Conservation (phyloP, 164 flowering plant species). For the Magnolia changhungtana region DNA sequence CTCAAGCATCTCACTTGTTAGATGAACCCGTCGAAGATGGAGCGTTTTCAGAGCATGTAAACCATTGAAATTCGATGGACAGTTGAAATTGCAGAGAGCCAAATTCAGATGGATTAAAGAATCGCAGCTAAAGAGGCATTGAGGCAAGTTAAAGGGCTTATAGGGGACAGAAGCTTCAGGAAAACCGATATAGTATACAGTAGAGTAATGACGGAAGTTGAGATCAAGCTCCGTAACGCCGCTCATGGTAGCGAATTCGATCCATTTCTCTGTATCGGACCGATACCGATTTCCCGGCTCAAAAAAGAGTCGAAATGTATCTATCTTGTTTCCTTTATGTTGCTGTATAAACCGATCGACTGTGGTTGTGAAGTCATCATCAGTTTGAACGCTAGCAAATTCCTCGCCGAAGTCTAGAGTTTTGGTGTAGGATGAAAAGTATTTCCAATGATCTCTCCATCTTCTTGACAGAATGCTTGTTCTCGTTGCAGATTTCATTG, state of each 20-base stretch:
- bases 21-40: too few relatives aligned
- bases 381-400: background rate
- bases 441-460: slow-evolving; percentile 1
- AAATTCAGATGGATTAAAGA: background rate
- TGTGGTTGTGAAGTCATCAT: too few relatives aligned
- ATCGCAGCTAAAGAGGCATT: background rate
- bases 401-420: background rate
- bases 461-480: slow-evolving; percentile 1
- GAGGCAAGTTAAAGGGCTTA: background rate
- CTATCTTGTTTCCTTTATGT: background rate
- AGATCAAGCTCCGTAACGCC: too few relatives aligned
- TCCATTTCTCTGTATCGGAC: too few relatives aligned
- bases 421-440: background rate
- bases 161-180: background rate
- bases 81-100: background rate
- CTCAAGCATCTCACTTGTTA: too few relatives aligned
- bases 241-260: background rate
- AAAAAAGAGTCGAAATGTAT: background rate
- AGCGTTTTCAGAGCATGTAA: too few relatives aligned
- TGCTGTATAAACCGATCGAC: too few relatives aligned
- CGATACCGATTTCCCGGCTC: too few relatives aligned
- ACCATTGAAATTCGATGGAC: too few relatives aligned
- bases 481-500: background rate
- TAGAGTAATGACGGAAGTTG: background rate
- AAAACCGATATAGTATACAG: background rate